phyloP scores from a whole-genome alignment of 2,329 filamentous ascomycete species.

The Ceratocystis papillata region DNA sequence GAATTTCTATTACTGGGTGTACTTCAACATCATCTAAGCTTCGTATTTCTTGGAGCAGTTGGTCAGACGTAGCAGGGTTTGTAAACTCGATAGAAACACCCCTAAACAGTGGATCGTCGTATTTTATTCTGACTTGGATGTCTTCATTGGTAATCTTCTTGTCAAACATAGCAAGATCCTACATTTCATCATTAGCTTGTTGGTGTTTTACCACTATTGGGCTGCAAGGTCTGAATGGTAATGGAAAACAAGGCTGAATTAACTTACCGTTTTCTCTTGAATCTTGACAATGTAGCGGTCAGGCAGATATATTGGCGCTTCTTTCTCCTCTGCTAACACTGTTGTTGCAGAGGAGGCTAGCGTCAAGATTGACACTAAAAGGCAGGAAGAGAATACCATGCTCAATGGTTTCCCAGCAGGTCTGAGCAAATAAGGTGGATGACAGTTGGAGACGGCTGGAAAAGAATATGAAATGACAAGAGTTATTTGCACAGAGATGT shows the following conservation, averaged over 20 bases:
- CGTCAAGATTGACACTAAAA: conserved; percentile 33
- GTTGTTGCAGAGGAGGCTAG: conserved; percentile 30
- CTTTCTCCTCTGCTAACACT: conserved; percentile 16
- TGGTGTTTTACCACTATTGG: not conserved
- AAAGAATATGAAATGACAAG: not conserved
- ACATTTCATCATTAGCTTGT: not conserved
- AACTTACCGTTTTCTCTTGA: conserved; percentile 38
- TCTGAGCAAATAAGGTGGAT: not conserved
- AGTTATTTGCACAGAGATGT: not conserved
- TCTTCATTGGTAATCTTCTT: conserved; percentile 34
- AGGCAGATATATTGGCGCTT: conserved; percentile 29
- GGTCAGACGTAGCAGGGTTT: conserved; percentile 37
- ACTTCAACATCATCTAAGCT: conserved; percentile 39
- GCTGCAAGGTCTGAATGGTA: not conserved
- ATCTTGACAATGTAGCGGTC: conserved; percentile 46
- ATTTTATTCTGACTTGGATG: conserved; percentile 36
- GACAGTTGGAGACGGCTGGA: not conserved
- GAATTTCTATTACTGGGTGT: conserved; percentile 40
- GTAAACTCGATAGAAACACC: conserved; percentile 45
- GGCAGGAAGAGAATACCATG: conserved; percentile 33
- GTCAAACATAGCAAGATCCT: conserved; percentile 37
- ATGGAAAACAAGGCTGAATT: not conserved
- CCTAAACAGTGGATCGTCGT: conserved; percentile 44
- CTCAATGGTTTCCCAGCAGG: not conserved
- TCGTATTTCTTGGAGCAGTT: conserved; percentile 35